Evolutionary conservation across 1,284 basidiomycete genomes (phyloP).

Genomic region (Tetrapyrgos nigripes): DNA sequence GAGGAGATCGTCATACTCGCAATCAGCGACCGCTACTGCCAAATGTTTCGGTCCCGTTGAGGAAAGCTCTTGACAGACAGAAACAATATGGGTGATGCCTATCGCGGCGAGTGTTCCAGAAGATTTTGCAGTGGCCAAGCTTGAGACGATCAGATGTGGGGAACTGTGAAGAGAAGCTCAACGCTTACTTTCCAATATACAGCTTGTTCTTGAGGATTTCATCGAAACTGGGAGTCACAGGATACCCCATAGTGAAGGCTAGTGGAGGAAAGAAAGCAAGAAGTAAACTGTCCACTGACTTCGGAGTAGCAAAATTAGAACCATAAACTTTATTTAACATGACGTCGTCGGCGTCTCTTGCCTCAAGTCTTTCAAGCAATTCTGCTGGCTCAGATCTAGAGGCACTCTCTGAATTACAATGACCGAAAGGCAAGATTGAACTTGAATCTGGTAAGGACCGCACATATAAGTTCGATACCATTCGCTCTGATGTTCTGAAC

Average conservation of each 20-base stretch:
- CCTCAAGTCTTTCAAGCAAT: too few relatives aligned
- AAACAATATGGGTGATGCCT: constrained; percentile 64
- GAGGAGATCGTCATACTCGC: constrained; percentile 66
- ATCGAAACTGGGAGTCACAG: constrained; percentile 24
- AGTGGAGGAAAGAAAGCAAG: too few relatives aligned
- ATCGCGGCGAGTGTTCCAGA: constrained; percentile 42
- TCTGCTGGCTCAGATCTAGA: too few relatives aligned
- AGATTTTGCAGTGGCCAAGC: constrained; percentile 55
- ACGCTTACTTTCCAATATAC: constrained; percentile 52
- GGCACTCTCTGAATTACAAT: too few relatives aligned
- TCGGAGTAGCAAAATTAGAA: too few relatives aligned
- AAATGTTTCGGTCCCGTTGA: constrained; percentile 50
- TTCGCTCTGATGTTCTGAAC: too few relatives aligned
- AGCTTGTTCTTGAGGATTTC: constrained; percentile 40
- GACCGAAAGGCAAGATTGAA: too few relatives aligned
- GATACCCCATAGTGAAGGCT: neutral
- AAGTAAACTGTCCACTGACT: too few relatives aligned
- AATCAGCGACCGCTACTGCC: constrained; percentile 59
- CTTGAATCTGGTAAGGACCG: too few relatives aligned
- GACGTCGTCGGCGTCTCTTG: too few relatives aligned
- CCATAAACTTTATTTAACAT: too few relatives aligned
- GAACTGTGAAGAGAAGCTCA: neutral
- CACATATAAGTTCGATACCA: too few relatives aligned
- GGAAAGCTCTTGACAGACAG: constrained; percentile 63
- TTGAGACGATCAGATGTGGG: constrained; percentile 26